These are phyloP conservation scores for Cyclotella atomus DNA, from an alignment of 108 stramenopile genomes.

Conservation along the genomic window DNA sequence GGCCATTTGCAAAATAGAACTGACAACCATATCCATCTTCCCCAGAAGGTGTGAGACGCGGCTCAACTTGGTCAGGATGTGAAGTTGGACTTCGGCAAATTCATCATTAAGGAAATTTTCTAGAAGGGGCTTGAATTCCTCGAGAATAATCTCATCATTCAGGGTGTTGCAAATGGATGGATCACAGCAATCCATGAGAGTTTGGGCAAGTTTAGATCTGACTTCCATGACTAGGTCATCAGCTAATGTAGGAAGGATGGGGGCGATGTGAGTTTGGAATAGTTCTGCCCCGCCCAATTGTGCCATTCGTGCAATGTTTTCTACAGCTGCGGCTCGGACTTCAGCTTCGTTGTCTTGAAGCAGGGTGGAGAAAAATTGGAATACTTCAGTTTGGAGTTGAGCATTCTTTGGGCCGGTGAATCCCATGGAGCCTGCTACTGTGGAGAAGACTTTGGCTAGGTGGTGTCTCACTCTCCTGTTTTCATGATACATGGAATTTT, in stretches of 20 bases:
- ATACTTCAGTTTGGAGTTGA: constrained; percentile 50
- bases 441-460: constrained; percentile 82
- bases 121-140: constrained; percentile 79
- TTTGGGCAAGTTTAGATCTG: constrained; percentile 49
- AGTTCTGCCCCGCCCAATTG: constrained; percentile 79
- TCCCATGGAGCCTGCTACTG: constrained; percentile 74
- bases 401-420: constrained; percentile 41
- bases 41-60: constrained; percentile 78
- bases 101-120: constrained; percentile 88
- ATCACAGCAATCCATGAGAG: constrained; percentile 81
- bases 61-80: constrained; percentile 84
- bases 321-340: constrained; percentile 94
- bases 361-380: constrained; percentile 81
- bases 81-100: constrained; percentile 91
- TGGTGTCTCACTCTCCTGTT: constrained; percentile 94
- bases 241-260: constrained; percentile 70
- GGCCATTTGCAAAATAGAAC: constrained; percentile 79
- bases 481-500: too few species aligned
- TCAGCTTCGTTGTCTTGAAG: constrained; percentile 92
- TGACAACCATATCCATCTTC: constrained; percentile 83
- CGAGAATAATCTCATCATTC: constrained; percentile 77
- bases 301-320: constrained; percentile 83
- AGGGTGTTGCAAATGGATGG: constrained; percentile 62
- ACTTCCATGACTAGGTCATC: constrained; percentile 67
- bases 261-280: constrained; percentile 72